A percentile compares a stretch with the other conserved stretches of the same genome.
Conservation (phyloP, 805 yeast genomes). For the Candida khao-thaluensis region DNA sequence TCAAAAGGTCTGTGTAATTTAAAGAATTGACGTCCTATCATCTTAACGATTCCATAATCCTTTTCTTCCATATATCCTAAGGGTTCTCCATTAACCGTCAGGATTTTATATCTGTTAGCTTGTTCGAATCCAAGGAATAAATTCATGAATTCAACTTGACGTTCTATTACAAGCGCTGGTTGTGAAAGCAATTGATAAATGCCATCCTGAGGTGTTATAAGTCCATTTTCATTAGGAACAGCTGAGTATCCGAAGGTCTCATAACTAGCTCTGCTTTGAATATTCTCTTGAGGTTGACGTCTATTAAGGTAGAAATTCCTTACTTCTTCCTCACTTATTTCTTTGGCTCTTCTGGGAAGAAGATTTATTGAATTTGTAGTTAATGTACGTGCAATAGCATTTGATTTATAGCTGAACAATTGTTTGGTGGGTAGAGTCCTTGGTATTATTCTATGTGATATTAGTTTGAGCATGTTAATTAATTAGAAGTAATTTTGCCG, state of each 20-base stretch:
- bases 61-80: slow-evolving; percentile 83
- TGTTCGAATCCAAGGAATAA: slow-evolving; percentile 88
- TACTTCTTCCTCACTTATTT: slow-evolving; percentile 38
- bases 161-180: slow-evolving; percentile 83
- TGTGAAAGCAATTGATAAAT: slow-evolving; percentile 62
- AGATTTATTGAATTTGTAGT: background rate
- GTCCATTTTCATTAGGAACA: slow-evolving; percentile 47
- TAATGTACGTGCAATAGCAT: background rate
- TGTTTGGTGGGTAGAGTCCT: background rate
- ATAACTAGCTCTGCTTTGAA: slow-evolving; percentile 19
- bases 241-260: slow-evolving; percentile 25
- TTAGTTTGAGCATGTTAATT: background rate
- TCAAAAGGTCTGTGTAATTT: slow-evolving; percentile 83
- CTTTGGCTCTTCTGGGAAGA: slow-evolving; percentile 24
- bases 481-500: no score
- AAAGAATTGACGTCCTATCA: slow-evolving; percentile 79
- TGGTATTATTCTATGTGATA: slow-evolving; percentile 1
- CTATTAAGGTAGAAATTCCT: slow-evolving; percentile 18
- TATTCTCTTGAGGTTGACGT: slow-evolving; percentile 14
- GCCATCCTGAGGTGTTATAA: slow-evolving; percentile 57
- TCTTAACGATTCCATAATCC: slow-evolving; percentile 66
- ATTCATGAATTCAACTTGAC: slow-evolving; percentile 87
- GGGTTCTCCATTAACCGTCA: slow-evolving; percentile 70
- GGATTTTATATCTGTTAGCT: slow-evolving; percentile 72
- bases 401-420: no score